These are phyloP conservation scores for Verticillium longisporum DNA, from an alignment of 2,329 filamentous ascomycete species.

Conservation along the genomic window DNA sequence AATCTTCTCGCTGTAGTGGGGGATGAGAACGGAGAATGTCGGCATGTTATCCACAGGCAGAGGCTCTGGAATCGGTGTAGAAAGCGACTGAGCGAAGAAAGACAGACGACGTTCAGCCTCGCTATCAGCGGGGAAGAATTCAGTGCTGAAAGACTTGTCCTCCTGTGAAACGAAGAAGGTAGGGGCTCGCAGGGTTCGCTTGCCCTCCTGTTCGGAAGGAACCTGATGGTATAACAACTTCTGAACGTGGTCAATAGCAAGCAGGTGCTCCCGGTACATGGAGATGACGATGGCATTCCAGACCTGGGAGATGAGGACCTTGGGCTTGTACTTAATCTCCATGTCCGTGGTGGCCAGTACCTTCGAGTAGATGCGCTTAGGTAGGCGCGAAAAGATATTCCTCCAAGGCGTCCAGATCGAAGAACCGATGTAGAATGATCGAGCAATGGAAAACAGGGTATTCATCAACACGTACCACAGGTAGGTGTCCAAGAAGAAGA, in stretches of 20 bases:
- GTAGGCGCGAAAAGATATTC: slow-evolving; percentile 95
- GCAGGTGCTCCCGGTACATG: slow-evolving; percentile 96
- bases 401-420: slow-evolving; percentile 98
- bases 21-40: slow-evolving; percentile 96
- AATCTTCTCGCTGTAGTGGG: slow-evolving; percentile 98
- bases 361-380: slow-evolving; percentile 99
- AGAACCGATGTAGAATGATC: slow-evolving; percentile 96
- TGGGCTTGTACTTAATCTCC: slow-evolving; percentile 99
- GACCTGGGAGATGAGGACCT: slow-evolving; percentile 96
- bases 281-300: slow-evolving; percentile 99
- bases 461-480: slow-evolving; percentile 97
- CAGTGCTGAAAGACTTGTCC: slow-evolving; percentile 99
- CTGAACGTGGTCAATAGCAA: slow-evolving; percentile 97
- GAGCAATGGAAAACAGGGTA: slow-evolving; percentile 84
- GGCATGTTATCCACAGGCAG: slow-evolving; percentile 99
- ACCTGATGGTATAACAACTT: slow-evolving; percentile 98
- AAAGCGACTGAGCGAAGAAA: slow-evolving; percentile 97
- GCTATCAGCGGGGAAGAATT: slow-evolving; percentile 92
- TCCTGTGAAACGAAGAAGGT: slow-evolving; percentile 99
- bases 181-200: slow-evolving; percentile 87
- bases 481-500: slow-evolving; percentile 96
- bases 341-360: slow-evolving; percentile 95
- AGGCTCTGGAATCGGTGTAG: slow-evolving; percentile 94
- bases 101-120: slow-evolving; percentile 97
- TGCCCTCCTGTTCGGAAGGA: slow-evolving; percentile 96